Evolutionary conservation across 306 rosid species (phyloP).

Genomic region (Prunus persica): Prunus_persica_NCBIv2 NC_034010.1:18313501-18314000

Average conservation of each 20-base stretch:
- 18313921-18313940: neutral
- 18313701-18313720: constrained; percentile 9
- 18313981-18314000: neutral
- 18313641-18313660: neutral
- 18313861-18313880: neutral
- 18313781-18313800: neutral
- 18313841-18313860: neutral
- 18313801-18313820: neutral
- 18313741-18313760: neutral
- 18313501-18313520: too few species aligned
- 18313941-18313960: neutral
- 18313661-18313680: neutral
- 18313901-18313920: constrained; percentile 1
- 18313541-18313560: too few species aligned
- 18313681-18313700: neutral
- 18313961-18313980: neutral
- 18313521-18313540: too few species aligned
- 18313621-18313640: neutral
- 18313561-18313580: too few species aligned
- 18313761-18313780: neutral
- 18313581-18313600: too few species aligned
- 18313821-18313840: neutral
- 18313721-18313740: constrained; percentile 1
- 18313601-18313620: neutral
- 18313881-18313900: neutral